Evolutionary conservation across 345 rosid species (phyloP).

Genomic region (Microcos paniculata): DNA sequence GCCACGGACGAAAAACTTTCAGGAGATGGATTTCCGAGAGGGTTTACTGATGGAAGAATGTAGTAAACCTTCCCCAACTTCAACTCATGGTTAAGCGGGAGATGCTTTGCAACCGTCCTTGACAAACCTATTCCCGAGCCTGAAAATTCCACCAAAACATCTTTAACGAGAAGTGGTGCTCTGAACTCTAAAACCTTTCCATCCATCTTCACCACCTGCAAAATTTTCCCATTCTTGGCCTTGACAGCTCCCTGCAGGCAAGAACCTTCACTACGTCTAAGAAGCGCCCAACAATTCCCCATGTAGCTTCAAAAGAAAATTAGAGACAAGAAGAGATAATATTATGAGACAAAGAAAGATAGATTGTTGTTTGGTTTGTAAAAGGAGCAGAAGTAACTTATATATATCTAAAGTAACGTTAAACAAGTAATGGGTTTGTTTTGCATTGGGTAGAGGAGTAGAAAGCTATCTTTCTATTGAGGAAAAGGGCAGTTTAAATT

Average conservation of each 20-base stretch:
- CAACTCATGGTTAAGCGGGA: constrained; percentile 25
- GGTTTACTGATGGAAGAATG: constrained; percentile 17
- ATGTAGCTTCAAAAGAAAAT: constrained; percentile 11
- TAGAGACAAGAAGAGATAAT: background rate
- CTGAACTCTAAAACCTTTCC: constrained; percentile 28
- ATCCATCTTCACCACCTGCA: constrained; percentile 39
- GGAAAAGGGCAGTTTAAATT: background rate
- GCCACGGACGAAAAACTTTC: background rate
- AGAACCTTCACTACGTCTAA: constrained; percentile 5
- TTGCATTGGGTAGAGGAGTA: background rate
- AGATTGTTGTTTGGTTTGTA: background rate
- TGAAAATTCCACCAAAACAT: constrained; percentile 16
- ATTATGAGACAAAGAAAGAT: too few species aligned
- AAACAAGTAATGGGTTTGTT: constrained; percentile 8
- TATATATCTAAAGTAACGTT: background rate
- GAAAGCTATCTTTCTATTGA: background rate
- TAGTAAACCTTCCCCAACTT: constrained; percentile 31
- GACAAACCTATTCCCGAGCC: constrained; percentile 27
- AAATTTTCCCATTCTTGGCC: background rate
- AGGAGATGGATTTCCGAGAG: background rate
- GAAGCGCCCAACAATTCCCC: constrained; percentile 21
- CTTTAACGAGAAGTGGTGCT: constrained; percentile 31
- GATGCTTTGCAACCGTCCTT: constrained; percentile 9
- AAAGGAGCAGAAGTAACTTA: background rate
- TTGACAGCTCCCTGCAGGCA: background rate